Evolutionary conservation across 2,329 filamentous ascomycete species (phyloP).

Genomic region (Pestalotiopsis fici): DNA sequence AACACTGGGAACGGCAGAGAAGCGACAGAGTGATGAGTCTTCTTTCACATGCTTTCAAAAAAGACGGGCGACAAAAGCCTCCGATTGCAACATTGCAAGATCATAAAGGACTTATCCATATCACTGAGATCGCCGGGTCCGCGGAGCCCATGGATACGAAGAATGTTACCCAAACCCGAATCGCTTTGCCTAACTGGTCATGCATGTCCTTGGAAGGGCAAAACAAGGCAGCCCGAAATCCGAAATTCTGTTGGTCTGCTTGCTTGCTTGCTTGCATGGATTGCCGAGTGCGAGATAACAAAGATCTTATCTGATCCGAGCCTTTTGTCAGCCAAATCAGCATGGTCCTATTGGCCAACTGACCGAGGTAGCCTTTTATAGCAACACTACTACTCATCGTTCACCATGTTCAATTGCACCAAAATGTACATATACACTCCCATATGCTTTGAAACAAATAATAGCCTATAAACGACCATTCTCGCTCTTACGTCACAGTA

Average conservation of each 20-base stretch:
- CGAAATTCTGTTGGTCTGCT: neutral
- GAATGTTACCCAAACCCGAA: neutral
- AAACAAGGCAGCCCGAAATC: neutral
- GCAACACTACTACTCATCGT: neutral
- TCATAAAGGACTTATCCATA: neutral
- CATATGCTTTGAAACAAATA: too few species aligned
- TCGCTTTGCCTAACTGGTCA: neutral
- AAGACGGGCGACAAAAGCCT: neutral
- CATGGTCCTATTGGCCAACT: neutral
- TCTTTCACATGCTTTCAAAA: neutral
- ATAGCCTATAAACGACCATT: too few species aligned
- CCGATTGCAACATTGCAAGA: constrained; percentile 7
- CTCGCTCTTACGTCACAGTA: too few species aligned
- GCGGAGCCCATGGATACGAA: neutral
- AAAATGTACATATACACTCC: too few species aligned
- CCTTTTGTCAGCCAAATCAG: neutral
- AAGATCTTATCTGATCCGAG: constrained; percentile 12
- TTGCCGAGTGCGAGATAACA: constrained; percentile 11
- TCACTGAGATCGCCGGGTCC: neutral
- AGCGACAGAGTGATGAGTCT: neutral
- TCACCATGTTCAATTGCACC: too few species aligned
- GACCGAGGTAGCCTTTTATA: neutral
- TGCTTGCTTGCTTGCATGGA: neutral
- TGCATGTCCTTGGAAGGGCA: neutral
- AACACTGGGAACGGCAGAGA: neutral